Conservation (phyloP, 1,284 basidiomycete species). For the Baeospora myosura region DNA sequence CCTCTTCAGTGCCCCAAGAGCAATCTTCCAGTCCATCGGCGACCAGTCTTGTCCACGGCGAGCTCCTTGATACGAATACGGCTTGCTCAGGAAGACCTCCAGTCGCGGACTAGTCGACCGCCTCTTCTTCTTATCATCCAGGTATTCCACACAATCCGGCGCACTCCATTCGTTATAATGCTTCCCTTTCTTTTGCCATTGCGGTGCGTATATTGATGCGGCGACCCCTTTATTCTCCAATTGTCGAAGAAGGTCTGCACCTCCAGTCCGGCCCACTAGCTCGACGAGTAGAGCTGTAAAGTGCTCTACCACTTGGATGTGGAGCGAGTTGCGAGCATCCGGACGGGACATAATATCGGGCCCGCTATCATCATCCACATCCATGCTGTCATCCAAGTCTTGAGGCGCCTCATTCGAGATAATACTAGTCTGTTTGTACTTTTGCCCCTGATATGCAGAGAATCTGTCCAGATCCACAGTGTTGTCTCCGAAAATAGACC, state of each 20-base stretch:
- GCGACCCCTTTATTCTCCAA: conserved; percentile 21
- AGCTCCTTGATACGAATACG: conserved; percentile 39
- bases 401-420: not conserved
- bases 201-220: conserved; percentile 51
- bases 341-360: conserved; percentile 13
- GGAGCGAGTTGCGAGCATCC: conserved; percentile 56
- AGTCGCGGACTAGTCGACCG: conserved; percentile 35
- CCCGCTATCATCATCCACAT: conserved; percentile 47
- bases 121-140: conserved; percentile 32
- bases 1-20: conserved; percentile 35
- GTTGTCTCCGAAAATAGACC: conserved; percentile 28
- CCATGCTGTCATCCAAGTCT: conserved; percentile 51
- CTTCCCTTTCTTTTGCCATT: conserved; percentile 31
- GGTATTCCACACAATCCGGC: conserved; percentile 48
- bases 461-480: conserved; percentile 27
- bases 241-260: conserved; percentile 28
- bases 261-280: conserved; percentile 48
- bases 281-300: conserved; percentile 54
- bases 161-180: conserved; percentile 44
- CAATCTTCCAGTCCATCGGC: conserved; percentile 52
- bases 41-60: conserved; percentile 67
- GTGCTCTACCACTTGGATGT: conserved; percentile 61
- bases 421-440: not conserved
- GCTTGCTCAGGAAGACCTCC: conserved; percentile 43
- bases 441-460: conserved; percentile 26